Evolutionary conservation across 2,329 filamentous ascomycete species (phyloP), one percentile per base, ranked within the genome.

Genomic region (Boeremia lycopersici): DNA sequence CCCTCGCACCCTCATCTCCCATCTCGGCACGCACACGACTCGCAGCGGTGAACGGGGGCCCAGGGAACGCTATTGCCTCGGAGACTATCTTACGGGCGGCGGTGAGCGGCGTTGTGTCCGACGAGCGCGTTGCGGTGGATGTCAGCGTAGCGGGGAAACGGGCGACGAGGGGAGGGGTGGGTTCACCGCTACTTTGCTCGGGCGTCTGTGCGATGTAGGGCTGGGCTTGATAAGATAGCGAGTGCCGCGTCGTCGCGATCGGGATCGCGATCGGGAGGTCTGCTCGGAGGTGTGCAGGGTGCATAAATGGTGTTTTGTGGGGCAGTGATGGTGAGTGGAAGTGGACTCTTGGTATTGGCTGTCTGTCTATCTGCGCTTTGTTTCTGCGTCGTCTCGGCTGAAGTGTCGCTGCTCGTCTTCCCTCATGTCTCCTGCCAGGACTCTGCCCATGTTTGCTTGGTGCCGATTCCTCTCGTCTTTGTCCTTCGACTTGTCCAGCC

Each of bases 401-500:
- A 57, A 60, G 36, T 48, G 53, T 35, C 56, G 42, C 30, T 60
- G 39, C 38, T 58, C 56, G 9, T 56, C 56, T 26, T 63, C 59
- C 34, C 29, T 56, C 53, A 61, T 48, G 30, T 56, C 59, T 3
- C 61, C 61, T 8, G 51, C 59, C 9, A 64, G 41, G 11, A 62
- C 49, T 29, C 54, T 39, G 23, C 60, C 59, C 38, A 63, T 35
- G 15, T 57, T 55, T 5, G 47, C 53, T 39, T 59, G 58, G 25
- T 40, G 42, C 34, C 31, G 39, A 49, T 62, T 49, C 30, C 53
- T 53, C 33, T 60, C 25, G 68, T 67, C 15, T n/a, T 10, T 40
- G 63, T n/a, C 59, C 52, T 64, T n/a, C 51, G 49, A 66, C 48
- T 9, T 72, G 69, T 64, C 67, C 74, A n/a, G 72, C 53, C 48